These are phyloP conservation scores for Aspergillus nidulans DNA, from an alignment of 495 filamentous ascomycete species.

Conservation along the genomic window DNA sequence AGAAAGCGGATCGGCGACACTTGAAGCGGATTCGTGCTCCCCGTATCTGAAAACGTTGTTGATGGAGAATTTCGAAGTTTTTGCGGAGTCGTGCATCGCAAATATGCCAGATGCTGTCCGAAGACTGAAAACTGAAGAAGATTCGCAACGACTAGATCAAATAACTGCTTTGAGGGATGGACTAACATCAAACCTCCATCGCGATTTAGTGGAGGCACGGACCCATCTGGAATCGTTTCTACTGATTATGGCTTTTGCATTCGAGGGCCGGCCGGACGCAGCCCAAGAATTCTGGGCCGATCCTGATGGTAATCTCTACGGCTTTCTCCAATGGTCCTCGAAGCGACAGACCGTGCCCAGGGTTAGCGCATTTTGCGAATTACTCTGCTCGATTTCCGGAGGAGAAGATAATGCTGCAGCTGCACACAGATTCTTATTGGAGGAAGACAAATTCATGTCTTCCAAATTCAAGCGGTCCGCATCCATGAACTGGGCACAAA, in stretches of 20 bases:
- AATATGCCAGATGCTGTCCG: conserved; percentile 93
- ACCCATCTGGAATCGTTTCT: conserved; percentile 89
- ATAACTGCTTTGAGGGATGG: conserved; percentile 48
- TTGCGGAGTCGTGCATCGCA: conserved; percentile 84
- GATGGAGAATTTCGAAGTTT: conserved; percentile 76
- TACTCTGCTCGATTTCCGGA: conserved; percentile 79
- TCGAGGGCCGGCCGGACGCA: conserved; percentile 73
- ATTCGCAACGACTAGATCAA: conserved; percentile 74
- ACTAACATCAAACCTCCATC: conserved; percentile 42
- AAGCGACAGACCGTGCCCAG: conserved; percentile 86
- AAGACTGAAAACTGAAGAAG: conserved; percentile 80
- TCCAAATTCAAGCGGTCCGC: conserved; percentile 72
- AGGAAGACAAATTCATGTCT: conserved; percentile 69
- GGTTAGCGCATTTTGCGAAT: conserved; percentile 91
- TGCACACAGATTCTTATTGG: conserved; percentile 83
- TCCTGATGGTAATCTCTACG: conserved; percentile 80
- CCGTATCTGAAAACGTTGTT: conserved; percentile 60
- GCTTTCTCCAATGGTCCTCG: conserved; percentile 94
- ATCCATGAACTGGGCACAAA: conserved; percentile 85
- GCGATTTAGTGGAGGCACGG: conserved; percentile 47
- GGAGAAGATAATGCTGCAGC: conserved; percentile 72
- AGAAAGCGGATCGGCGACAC: conserved; percentile 61
- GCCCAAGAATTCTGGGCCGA: conserved; percentile 87
- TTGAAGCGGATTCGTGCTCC: conserved; percentile 59
- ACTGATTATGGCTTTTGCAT: conserved; percentile 87